Base-by-base conservation (phyloP, 768 basidiomycete genomes). In the Lactifluus pinguis region DNA sequence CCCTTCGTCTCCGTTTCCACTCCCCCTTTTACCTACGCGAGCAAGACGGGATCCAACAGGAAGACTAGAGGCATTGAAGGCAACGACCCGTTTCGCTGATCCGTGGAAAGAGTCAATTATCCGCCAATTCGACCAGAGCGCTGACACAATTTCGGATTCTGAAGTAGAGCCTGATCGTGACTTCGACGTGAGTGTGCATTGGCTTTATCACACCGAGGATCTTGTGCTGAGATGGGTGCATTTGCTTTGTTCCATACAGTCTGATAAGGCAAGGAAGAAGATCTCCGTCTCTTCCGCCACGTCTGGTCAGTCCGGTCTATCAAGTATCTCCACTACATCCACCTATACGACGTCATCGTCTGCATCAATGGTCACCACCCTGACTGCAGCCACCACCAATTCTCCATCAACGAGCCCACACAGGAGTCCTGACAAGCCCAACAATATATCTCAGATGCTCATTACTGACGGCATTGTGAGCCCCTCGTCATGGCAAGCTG, bases 161-260 rank as follows among this genome's bases (percentile, higher is more conserved):
- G 62, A 65, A 48, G 62, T 57, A 25, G 62, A 65, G 42, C 64
- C 64, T 8, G 64, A 65, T 53, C 58, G 49, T 36, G 49, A 36
- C n/a, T 58, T 65, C 45, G 55, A 57, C 39, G 64, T 65, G 62
- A 51, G 64, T 58, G 3, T 41, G 6, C 19, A 9, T 34, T 34
- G 25, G 13, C 17, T 38, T 25, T 48, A 10, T 48, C 29, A 14
- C 44, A 30, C 29, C 9, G 17, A 17, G 55, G 41, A 39, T 19
- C 21, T 11, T 34, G 50, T 42, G 29, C 50, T 57, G 32, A 51
- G 52, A 17, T n/a, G 8, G 39, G 30, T 39, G n/a, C 41, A 25
- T 15, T 53, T 29, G 39, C n/a, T 30, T 44, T 25, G 45, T 53
- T 53, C 7, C n/a, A 44, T 32, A 14, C 50, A 65, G 53, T 51